Percentiles rank a stretch among this genome's conserved stretches.
Evolutionary conservation across 2,329 filamentous ascomycete genomes (phyloP).

Genomic region (Fusarium compactum): DNA sequence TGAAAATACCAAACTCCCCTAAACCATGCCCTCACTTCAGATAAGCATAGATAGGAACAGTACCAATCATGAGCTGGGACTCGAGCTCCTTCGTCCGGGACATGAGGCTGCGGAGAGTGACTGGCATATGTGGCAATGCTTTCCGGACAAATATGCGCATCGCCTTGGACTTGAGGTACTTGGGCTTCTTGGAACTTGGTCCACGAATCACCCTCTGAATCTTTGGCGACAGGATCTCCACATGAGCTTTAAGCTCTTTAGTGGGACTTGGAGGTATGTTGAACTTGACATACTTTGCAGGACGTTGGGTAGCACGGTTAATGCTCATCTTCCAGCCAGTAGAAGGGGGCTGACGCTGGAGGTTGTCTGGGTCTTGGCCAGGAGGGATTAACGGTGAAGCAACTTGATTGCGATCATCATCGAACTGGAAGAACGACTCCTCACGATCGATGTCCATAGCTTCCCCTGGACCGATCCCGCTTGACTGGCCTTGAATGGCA

Average conservation of each 20-base stretch:
- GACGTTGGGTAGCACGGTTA: conserved; percentile 16
- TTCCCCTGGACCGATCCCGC: background rate
- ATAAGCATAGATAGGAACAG: conserved; percentile 17
- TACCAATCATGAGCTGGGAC: conserved; percentile 6
- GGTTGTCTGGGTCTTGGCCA: background rate
- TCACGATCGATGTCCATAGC: conserved; percentile 1
- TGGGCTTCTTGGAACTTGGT: background rate
- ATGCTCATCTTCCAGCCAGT: background rate
- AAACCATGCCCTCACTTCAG: background rate
- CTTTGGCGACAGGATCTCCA: conserved; percentile 9
- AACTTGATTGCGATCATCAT: background rate
- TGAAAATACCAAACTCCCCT: background rate
- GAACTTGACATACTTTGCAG: background rate
- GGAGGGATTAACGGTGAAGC: background rate
- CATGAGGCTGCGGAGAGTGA: conserved; percentile 40
- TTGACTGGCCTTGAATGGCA: background rate
- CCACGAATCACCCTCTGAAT: background rate
- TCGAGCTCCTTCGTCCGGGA: conserved; percentile 27
- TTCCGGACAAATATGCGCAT: background rate
- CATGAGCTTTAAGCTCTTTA: conserved; percentile 9
- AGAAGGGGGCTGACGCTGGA: background rate
- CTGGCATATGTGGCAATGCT: conserved; percentile 28
- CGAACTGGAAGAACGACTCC: background rate
- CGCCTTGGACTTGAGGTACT: background rate
- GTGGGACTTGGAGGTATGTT: background rate